Evolutionary conservation across 352 stramenopile genomes (phyloP).

Genomic region (Pythium insidiosum): DNA sequence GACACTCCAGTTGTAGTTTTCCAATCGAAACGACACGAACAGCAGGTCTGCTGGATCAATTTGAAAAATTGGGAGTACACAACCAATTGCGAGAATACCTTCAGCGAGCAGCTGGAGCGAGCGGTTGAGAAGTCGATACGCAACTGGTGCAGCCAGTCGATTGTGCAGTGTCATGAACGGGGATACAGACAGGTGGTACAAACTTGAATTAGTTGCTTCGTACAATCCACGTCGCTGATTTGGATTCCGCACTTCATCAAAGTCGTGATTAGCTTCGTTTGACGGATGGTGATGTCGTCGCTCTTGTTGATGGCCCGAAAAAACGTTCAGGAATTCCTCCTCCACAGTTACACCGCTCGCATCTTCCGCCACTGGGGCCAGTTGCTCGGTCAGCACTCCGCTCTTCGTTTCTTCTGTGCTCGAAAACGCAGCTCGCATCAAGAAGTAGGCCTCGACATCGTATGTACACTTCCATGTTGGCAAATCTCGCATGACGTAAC

Average conservation of each 20-base stretch:
- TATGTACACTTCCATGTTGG: slow-evolving; percentile 85
- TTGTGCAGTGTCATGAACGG: slow-evolving; percentile 84
- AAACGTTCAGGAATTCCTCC: slow-evolving; percentile 75
- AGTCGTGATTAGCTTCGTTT: slow-evolving; percentile 66
- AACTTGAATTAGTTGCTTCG: slow-evolving; percentile 78
- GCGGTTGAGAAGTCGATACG: slow-evolving; percentile 75
- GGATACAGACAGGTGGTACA: slow-evolving; percentile 78
- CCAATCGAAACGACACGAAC: slow-evolving; percentile 78
- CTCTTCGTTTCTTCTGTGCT: slow-evolving; percentile 57
- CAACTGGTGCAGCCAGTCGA: slow-evolving; percentile 67
- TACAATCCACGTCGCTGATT: slow-evolving; percentile 75
- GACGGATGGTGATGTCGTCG: slow-evolving; percentile 45
- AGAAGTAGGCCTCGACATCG: slow-evolving; percentile 81
- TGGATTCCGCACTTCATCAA: slow-evolving; percentile 68
- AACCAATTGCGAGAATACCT: slow-evolving; percentile 78
- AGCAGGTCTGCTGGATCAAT: slow-evolving; percentile 52
- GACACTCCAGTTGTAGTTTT: slow-evolving; percentile 86
- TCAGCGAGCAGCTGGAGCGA: slow-evolving; percentile 81
- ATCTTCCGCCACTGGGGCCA: slow-evolving; percentile 49
- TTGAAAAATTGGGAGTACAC: slow-evolving; percentile 79
- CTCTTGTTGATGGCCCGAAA: slow-evolving; percentile 30
- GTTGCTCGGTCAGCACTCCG: no score
- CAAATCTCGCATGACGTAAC: slow-evolving; percentile 79
- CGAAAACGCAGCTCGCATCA: slow-evolving; percentile 80
- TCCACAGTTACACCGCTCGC: slow-evolving; percentile 66